Base-by-base conservation (phyloP, 257 asterid genomes). In the Rhazya stricta region DNA sequence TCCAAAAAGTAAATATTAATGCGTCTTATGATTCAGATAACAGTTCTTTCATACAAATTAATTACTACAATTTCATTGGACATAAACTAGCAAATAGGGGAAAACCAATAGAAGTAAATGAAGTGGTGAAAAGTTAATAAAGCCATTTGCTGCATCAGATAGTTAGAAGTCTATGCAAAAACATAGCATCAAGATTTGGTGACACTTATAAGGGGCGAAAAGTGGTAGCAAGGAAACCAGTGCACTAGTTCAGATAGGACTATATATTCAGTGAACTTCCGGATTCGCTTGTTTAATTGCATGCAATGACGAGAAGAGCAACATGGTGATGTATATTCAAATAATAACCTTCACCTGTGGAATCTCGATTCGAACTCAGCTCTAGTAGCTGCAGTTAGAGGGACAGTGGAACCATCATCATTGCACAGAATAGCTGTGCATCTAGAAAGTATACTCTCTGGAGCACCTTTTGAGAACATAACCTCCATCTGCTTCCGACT, bases 391-490 rank as follows among this genome's bases (percentile, higher is more conserved):
- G 96, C 79, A 58, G 97, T 88, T 69, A 95, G 82, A 67, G 86
- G 95, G 80, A 86, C 78, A 16, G 94, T 89, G 62, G 96, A 88
- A 77, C 99, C 99, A 74, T 91, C 97, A 82, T 85, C 89, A 81
- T 95, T 95, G 85, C 99, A 91, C 81, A 95, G 84, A 74, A 95
- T 89, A 78, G 77, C 86, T 80, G 96, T 85, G 87, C 99, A 95
- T 83, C 93, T 89, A 77, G 96, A 79, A 80, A 95, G 91, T 84
- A 95, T 86, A 82, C 96, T 92, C 88, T 95, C 99, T 4, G 99
- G 99, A 73, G 99, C 98, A 83, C 99, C 99, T 86, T 95, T 95
- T 65, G 99, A 89, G 85, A 95, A 92, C 98, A 92, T 89, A 72
- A 92, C 88, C 79, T 89, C 96, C 79, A 87, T 86, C 86, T 92